phyloP scores from a whole-genome alignment of 23 red algal genomes.

The Gracilariopsis chorda region DNA sequence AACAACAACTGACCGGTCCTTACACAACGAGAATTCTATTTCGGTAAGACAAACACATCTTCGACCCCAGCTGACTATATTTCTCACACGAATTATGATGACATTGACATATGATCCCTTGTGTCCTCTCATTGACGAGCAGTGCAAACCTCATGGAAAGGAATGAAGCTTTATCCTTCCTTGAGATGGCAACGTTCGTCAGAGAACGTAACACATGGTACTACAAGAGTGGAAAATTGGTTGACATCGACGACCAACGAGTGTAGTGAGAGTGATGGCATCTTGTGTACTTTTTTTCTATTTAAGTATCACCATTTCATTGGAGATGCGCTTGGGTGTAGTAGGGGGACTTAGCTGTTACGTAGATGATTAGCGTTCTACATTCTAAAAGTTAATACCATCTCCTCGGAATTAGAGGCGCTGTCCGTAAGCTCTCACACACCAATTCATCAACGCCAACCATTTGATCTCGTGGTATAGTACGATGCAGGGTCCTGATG shows the following conservation, averaged over 20 bases:
- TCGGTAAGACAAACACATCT: constrained; percentile 22
- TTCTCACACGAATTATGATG: neutral
- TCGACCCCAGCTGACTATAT: neutral
- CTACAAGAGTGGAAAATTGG: constrained; percentile 75
- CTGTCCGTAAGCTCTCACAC: too few relatives aligned
- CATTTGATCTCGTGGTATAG: too few relatives aligned
- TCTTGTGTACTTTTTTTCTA: neutral
- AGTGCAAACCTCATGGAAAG: constrained; percentile 43
- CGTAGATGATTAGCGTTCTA: too few relatives aligned
- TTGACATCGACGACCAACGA: constrained; percentile 68
- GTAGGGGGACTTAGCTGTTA: too few relatives aligned
- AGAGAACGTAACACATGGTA: constrained; percentile 76
- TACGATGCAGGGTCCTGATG: too few relatives aligned
- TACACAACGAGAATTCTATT: constrained; percentile 80
- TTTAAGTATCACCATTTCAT: too few relatives aligned
- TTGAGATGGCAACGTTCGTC: constrained; percentile 80
- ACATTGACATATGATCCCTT: neutral
- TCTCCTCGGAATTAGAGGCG: too few relatives aligned
- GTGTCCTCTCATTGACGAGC: neutral
- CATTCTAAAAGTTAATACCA: too few relatives aligned
- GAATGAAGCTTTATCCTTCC: constrained; percentile 47
- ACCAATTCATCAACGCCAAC: too few relatives aligned
- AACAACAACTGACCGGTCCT: constrained; percentile 74
- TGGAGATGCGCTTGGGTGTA: too few relatives aligned
- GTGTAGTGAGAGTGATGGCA: neutral